Evolutionary conservation across 2,329 filamentous ascomycete species (phyloP).

Genomic region (Coleophoma eucalyptorum): DNA sequence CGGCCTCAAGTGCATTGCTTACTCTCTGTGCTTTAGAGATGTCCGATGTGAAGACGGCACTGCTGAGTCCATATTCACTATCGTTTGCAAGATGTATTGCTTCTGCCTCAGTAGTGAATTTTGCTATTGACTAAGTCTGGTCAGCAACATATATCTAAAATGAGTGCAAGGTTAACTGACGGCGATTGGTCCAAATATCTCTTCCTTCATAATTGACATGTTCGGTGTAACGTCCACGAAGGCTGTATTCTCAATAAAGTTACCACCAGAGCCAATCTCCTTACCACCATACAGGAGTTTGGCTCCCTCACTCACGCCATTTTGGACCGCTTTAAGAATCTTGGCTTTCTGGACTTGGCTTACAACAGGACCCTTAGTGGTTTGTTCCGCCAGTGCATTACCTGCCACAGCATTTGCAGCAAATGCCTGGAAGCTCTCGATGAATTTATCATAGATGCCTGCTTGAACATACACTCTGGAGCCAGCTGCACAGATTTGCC

Average conservation of each 20-base stretch:
- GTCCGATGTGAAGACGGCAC: conserved; percentile 46
- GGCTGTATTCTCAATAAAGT: neutral
- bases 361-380: neutral
- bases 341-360: neutral
- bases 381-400: neutral
- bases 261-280: neutral
- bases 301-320: neutral
- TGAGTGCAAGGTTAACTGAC: neutral
- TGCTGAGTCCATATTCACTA: conserved; percentile 45
- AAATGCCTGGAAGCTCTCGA: conserved; percentile 56
- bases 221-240: conserved; percentile 59
- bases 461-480: conserved; percentile 69
- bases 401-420: neutral
- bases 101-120: conserved; percentile 47
- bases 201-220: conserved; percentile 48
- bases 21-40: conserved; percentile 29
- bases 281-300: neutral
- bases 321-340: neutral
- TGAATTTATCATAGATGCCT: conserved; percentile 66
- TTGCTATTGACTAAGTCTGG: conserved; percentile 31
- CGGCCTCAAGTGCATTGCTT: conserved; percentile 45
- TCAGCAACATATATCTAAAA: neutral
- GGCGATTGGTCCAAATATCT: conserved; percentile 50
- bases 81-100: conserved; percentile 45
- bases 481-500: conserved; percentile 50